Percentiles rank a stretch among this genome's conserved stretches.
Conservation (phyloP, 257 asterid genomes). For the Solanum pimpinellifolium region DNA sequence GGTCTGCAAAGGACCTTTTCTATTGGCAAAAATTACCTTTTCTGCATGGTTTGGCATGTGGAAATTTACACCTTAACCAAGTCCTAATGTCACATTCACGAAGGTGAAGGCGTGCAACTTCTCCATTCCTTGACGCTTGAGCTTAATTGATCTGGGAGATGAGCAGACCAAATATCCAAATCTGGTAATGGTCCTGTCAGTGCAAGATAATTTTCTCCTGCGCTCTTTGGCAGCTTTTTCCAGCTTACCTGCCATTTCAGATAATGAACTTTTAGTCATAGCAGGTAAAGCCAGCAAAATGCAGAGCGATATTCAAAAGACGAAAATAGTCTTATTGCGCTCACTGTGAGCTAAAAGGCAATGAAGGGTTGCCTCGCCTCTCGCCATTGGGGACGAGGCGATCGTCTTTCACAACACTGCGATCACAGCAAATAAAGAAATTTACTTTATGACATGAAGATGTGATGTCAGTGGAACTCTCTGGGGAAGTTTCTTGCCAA, state of each 20-base stretch:
- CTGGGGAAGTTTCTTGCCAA: neutral
- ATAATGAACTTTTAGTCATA: neutral
- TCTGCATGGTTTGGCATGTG: neutral
- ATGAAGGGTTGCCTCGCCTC: too few relatives aligned
- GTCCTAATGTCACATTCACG: neutral
- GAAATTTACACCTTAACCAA: neutral
- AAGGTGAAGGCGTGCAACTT: conserved; percentile 11
- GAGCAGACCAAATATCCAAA: conserved; percentile 40
- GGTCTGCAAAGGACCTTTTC: neutral
- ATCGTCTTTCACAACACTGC: too few relatives aligned
- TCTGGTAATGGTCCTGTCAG: conserved; percentile 61
- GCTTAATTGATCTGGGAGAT: conserved; percentile 38
- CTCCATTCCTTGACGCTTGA: conserved; percentile 39
- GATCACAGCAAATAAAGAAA: neutral
- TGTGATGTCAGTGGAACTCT: neutral
- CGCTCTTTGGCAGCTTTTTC: conserved; percentile 18
- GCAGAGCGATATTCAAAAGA: neutral
- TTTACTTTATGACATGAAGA: neutral
- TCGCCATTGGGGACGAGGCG: too few relatives aligned
- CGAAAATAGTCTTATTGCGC: neutral
- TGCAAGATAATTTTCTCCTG: conserved; percentile 64
- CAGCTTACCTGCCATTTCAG: conserved; percentile 14
- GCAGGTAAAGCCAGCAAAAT: neutral
- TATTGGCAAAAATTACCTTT: neutral
- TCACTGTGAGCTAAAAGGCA: too few relatives aligned